Conservation (phyloP, 768 basidiomycete genomes). For the Macrocybe gigantea region DNA sequence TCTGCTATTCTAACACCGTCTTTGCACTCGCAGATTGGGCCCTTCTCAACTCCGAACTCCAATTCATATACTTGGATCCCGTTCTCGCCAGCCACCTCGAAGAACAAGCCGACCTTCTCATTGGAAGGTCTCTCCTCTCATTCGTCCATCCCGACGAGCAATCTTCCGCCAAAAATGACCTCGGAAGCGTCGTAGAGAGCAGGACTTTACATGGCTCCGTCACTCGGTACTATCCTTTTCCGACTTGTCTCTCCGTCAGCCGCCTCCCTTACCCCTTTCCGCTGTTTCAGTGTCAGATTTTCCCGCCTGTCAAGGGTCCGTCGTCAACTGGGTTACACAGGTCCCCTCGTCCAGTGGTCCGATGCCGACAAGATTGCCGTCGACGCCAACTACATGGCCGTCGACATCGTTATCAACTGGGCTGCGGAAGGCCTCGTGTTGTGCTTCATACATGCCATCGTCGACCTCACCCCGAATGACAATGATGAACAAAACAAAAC, state of each 20-base stretch:
- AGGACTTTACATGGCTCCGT: constrained; percentile 80
- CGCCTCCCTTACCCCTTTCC: constrained; percentile 16
- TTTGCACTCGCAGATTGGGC: constrained; percentile 60
- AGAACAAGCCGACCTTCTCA: constrained; percentile 60
- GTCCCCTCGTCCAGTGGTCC: constrained; percentile 46
- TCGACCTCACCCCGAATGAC: constrained; percentile 64
- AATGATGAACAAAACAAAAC: constrained; percentile 72
- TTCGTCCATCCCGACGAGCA: constrained; percentile 88
- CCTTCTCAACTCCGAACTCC: constrained; percentile 66
- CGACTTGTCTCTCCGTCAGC: constrained; percentile 10
- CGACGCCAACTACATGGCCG: constrained; percentile 76
- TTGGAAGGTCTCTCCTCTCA: constrained; percentile 64
- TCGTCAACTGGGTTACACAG: constrained; percentile 62
- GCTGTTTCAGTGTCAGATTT: constrained; percentile 61
- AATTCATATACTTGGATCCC: constrained; percentile 82
- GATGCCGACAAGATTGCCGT: constrained; percentile 65
- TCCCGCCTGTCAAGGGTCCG: constrained; percentile 72
- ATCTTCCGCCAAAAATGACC: constrained; percentile 65
- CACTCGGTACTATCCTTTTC: constrained; percentile 46
- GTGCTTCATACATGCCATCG: constrained; percentile 83
- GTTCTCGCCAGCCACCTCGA: constrained; percentile 68
- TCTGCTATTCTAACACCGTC: constrained; percentile 8
- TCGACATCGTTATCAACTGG: constrained; percentile 88
- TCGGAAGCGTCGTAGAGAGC: constrained; percentile 66
- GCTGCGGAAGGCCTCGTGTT: constrained; percentile 82